phyloP scores from a whole-genome alignment of 495 filamentous ascomycete species.

The Penicillium cosmopolitanum region DNA sequence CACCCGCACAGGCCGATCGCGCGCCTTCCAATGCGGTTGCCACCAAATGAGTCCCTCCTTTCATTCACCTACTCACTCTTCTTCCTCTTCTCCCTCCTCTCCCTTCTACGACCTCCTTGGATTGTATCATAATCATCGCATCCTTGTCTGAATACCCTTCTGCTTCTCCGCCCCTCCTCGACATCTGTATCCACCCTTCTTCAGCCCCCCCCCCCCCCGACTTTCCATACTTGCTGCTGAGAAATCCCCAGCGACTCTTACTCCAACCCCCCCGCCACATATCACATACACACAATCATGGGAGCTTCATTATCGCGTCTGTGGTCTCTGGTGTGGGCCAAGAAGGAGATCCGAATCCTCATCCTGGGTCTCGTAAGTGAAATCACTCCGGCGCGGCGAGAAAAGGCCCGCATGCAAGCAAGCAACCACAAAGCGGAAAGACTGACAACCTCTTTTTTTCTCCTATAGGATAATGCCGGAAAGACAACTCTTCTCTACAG shows the following conservation, averaged over 20 bases:
- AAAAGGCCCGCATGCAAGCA: not conserved
- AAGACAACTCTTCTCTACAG: slow-evolving; percentile 97
- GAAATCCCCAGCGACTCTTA: slow-evolving; percentile 3
- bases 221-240: slow-evolving; percentile 10
- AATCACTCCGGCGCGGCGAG: slow-evolving; percentile 5
- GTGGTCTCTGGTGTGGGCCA: slow-evolving; percentile 79
- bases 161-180: slow-evolving; percentile 2
- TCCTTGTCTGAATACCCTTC: not conserved
- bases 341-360: slow-evolving; percentile 97
- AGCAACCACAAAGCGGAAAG: slow-evolving; percentile 8
- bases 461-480: slow-evolving; percentile 87
- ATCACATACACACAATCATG: slow-evolving; percentile 55
- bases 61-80: slow-evolving; percentile 12
- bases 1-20: slow-evolving; percentile 32
- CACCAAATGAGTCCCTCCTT: slow-evolving; percentile 21
- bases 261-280: slow-evolving; percentile 9
- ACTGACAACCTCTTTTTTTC: slow-evolving; percentile 25
- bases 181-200: not conserved
- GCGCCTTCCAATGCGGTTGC: slow-evolving; percentile 30
- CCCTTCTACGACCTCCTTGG: slow-evolving; percentile 8
- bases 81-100: slow-evolving; percentile 9
- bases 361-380: slow-evolving; percentile 86
- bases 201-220: not conserved
- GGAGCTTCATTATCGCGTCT: slow-evolving; percentile 77
- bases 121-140: slow-evolving; percentile 4